A percentile compares a stretch with the other conserved stretches of the same genome.
phyloP scores from a whole-genome alignment of 345 rosid genomes.

The Linum usitatissimum region DNA sequence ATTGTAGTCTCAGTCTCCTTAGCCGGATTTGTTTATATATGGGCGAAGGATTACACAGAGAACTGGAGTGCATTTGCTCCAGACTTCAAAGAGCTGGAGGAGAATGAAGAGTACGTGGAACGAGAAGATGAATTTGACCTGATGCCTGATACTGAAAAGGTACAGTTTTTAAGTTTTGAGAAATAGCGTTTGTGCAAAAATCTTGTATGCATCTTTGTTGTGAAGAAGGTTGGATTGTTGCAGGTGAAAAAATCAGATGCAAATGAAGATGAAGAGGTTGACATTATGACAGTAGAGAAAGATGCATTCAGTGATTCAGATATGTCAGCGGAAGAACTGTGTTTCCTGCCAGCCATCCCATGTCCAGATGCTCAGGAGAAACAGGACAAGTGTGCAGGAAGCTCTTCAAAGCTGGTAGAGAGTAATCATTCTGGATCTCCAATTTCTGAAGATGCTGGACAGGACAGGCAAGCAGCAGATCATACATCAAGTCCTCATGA shows the following conservation, averaged over 20 bases:
- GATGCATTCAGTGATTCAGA: constrained; percentile 93
- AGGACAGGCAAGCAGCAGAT: constrained; percentile 52
- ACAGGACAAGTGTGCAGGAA: constrained; percentile 48
- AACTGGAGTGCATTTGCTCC: constrained; percentile 99
- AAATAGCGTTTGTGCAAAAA: not conserved
- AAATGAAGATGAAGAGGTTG: constrained; percentile 93
- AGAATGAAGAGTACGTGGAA: constrained; percentile 97
- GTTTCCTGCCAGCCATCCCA: constrained; percentile 88
- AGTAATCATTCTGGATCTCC: constrained; percentile 70
- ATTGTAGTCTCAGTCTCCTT: constrained; percentile 82
- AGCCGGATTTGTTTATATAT: constrained; percentile 84
- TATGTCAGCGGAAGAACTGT: constrained; percentile 81
- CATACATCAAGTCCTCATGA: constrained; percentile 64
- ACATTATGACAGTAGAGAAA: constrained; percentile 74
- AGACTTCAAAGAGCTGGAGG: constrained; percentile 98
- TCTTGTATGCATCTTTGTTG: constrained; percentile 4
- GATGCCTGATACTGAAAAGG: constrained; percentile 90
- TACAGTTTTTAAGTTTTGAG: constrained; percentile 8
- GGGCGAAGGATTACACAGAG: constrained; percentile 99
- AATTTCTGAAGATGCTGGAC: constrained; percentile 63
- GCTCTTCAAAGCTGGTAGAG: constrained; percentile 57
- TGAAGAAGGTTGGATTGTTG: constrained; percentile 19
- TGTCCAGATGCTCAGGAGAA: constrained; percentile 66
- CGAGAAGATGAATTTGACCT: constrained; percentile 95
- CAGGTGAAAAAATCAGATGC: constrained; percentile 72